phyloP scores from a whole-genome alignment of 345 rosid species.

The Corymbia maculata region DNA sequence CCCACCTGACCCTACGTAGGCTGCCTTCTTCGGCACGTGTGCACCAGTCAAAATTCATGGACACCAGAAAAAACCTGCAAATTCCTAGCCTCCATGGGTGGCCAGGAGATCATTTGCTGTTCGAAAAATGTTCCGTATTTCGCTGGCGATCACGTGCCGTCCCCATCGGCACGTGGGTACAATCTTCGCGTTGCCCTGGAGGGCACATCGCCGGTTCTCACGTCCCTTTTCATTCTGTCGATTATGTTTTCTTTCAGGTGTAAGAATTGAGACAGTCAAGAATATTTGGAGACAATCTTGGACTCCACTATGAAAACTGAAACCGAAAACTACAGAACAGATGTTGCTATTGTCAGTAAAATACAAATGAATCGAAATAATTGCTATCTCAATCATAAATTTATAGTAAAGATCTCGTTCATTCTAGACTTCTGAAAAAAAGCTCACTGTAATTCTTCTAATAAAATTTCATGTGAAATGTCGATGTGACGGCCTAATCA shows the following conservation, averaged over 20 bases:
- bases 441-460: no score
- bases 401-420: no score
- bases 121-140: no score
- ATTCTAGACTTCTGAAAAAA: no score
- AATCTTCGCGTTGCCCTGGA: not conserved
- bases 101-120: no score
- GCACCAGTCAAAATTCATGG: not conserved
- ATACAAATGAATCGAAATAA: no score
- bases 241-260: not conserved
- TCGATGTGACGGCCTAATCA: no score
- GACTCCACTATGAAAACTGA: not conserved
- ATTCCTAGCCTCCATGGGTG: no score
- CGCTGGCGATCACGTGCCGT: not conserved
- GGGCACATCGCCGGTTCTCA: not conserved
- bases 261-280: not conserved
- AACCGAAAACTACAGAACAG: not conserved
- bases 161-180: not conserved
- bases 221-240: not conserved
- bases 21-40: not conserved
- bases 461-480: no score
- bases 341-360: no score
- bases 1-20: not conserved
- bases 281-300: not conserved
- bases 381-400: no score
- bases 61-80: no score